A percentile compares a stretch with the other conserved stretches of the same genome.
phyloP scores from a whole-genome alignment of 192 early-diverging fungal species.

The Spinellus fusiger region DNA sequence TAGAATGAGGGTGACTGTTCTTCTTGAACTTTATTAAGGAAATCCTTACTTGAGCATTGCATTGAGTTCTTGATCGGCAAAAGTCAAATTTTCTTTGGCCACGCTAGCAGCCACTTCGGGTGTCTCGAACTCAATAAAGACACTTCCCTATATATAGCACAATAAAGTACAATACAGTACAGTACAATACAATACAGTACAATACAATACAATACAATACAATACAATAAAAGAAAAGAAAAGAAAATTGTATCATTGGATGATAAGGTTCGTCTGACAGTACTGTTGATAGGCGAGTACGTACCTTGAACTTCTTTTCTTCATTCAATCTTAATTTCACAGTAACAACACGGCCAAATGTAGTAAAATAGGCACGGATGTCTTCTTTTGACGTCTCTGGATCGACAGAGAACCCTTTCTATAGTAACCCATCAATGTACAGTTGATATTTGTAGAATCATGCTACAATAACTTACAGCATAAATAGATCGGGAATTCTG shows the following conservation, averaged over 20 bases:
- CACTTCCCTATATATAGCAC: conserved; percentile 29
- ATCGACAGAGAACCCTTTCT: conserved; percentile 28
- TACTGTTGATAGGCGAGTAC: no score
- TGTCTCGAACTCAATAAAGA: conserved; percentile 26
- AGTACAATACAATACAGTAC: no score
- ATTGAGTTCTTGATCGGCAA: neutral
- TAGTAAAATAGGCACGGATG: conserved; percentile 10
- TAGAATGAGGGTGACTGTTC: no score
- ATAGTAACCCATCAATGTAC: neutral
- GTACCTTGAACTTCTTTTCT: conserved; percentile 27
- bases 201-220: no score
- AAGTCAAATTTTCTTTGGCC: neutral
- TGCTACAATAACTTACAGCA: conserved; percentile 12
- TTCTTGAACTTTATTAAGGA: neutral
- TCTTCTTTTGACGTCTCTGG: conserved; percentile 5
- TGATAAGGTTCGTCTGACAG: no score
- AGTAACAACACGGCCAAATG: conserved; percentile 15
- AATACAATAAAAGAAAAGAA: no score
- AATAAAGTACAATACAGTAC: no score
- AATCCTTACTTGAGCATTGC: conserved; percentile 17
- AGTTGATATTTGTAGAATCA: neutral
- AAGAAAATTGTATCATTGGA: no score
- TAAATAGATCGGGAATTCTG: conserved; percentile 25
- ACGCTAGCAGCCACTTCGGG: conserved; percentile 4
- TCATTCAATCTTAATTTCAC: conserved; percentile 18